phyloP scores from a whole-genome alignment of 164 flowering plant genomes.

The Stephania japonica region DNA sequence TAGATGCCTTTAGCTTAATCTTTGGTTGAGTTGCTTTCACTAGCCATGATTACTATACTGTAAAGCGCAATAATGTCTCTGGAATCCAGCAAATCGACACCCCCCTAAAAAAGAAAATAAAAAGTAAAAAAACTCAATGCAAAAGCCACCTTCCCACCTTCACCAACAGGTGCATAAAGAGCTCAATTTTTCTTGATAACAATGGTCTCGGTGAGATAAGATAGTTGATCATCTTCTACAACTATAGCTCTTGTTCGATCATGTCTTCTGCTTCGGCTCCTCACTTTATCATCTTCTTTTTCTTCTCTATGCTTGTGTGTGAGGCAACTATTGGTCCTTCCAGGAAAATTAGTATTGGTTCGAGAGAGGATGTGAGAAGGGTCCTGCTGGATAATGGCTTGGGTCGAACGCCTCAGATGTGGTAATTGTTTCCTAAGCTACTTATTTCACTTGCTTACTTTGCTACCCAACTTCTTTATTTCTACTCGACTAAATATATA shows the following conservation, averaged over 20 bases:
- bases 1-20: too few species aligned
- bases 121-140: slow-evolving; percentile 15
- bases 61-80: slow-evolving; percentile 53
- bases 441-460: too few species aligned
- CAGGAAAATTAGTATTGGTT: background rate
- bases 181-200: too few species aligned
- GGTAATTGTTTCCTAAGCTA: slow-evolving; percentile 17
- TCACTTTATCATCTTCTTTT: background rate
- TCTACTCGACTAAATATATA: too few species aligned
- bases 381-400: slow-evolving; percentile 19
- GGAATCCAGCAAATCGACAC: slow-evolving; percentile 40
- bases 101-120: too few species aligned
- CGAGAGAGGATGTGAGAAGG: slow-evolving; percentile 1
- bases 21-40: too few species aligned
- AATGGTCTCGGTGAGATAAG: too few species aligned
- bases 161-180: too few species aligned
- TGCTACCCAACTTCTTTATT: too few species aligned
- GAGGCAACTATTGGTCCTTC: background rate
- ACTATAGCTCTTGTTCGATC: too few species aligned
- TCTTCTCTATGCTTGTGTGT: background rate
- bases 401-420: slow-evolving; percentile 24
- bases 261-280: background rate
- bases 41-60: slow-evolving; percentile 51
- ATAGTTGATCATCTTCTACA: too few species aligned
- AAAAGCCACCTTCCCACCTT: slow-evolving; percentile 29